Evolutionary conservation across 169 alveolate genomes (phyloP).

Genomic region (Plasmodium gonderi): DNA sequence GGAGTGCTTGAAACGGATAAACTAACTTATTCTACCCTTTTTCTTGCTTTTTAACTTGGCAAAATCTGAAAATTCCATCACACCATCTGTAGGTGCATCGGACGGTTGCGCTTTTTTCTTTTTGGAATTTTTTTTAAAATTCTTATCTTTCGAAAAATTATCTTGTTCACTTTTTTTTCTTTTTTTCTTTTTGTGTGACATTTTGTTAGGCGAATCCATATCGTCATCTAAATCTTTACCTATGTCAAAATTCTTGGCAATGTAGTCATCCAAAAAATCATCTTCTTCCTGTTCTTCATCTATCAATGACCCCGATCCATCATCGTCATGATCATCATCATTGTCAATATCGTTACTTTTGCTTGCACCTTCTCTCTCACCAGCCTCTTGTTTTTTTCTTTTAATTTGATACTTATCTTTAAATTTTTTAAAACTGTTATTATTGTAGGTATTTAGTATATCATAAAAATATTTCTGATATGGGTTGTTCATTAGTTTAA

Average conservation of each 20-base stretch:
- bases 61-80: constrained; percentile 56
- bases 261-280: constrained; percentile 40
- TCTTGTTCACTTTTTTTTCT: constrained; percentile 29
- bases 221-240: constrained; percentile 27
- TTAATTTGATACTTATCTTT: constrained; percentile 48
- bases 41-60: constrained; percentile 23
- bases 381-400: neutral
- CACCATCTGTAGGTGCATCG: neutral
- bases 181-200: neutral
- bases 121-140: neutral
- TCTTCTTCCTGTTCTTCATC: constrained; percentile 73
- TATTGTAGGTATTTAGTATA: constrained; percentile 30
- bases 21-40: neutral
- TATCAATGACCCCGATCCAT: neutral
- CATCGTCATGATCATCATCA: constrained; percentile 20
- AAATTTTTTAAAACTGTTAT: constrained; percentile 59
- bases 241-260: constrained; percentile 44
- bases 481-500: constrained; percentile 32
- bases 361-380: neutral
- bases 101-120: neutral
- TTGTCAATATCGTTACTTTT: neutral
- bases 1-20: neutral
- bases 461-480: constrained; percentile 69
- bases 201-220: neutral
- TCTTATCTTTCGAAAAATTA: constrained; percentile 8